These are phyloP conservation scores for Taphrina flavorubra DNA, from an alignment of 1,139 yeast species.

Conservation along the genomic window DNA sequence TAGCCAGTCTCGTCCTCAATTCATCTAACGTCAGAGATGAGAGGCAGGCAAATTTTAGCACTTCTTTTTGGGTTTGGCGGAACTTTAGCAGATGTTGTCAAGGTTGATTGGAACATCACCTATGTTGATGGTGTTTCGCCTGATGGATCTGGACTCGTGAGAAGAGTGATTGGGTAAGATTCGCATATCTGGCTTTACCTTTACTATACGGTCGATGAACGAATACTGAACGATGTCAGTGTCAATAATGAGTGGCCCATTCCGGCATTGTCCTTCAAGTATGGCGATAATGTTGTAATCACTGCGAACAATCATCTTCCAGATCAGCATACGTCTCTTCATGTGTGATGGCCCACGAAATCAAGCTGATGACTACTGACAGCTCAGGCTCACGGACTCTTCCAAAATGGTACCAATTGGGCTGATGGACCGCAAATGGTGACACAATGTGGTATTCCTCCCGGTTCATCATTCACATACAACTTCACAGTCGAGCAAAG, in stretches of 20 bases:
- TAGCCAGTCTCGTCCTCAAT: no score
- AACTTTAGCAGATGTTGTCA: slow-evolving; percentile 62
- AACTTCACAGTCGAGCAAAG: slow-evolving; percentile 86
- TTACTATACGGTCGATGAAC: background rate
- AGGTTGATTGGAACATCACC: slow-evolving; percentile 73
- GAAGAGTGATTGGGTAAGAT: slow-evolving; percentile 73
- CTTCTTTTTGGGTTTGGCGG: slow-evolving; percentile 1
- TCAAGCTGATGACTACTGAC: slow-evolving; percentile 51
- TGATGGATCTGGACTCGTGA: slow-evolving; percentile 71
- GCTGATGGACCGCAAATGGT: slow-evolving; percentile 91
- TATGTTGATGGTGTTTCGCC: slow-evolving; percentile 71
- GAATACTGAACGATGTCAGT: slow-evolving; percentile 5
- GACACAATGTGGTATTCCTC: slow-evolving; percentile 77
- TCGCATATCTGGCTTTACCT: background rate
- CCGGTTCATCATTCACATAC: slow-evolving; percentile 69
- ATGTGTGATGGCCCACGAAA: background rate
- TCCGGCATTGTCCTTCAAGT: slow-evolving; percentile 72
- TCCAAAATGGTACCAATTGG: slow-evolving; percentile 71
- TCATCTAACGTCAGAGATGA: background rate
- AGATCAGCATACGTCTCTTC: slow-evolving; percentile 51
- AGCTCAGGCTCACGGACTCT: slow-evolving; percentile 85
- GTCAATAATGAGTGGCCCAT: slow-evolving; percentile 66
- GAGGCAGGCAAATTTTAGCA: background rate
- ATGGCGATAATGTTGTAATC: slow-evolving; percentile 76
- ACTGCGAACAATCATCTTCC: slow-evolving; percentile 71